Evolutionary conservation across 257 asterid genomes (phyloP).

Genomic region (Cynanchum wilfordii): DNA sequence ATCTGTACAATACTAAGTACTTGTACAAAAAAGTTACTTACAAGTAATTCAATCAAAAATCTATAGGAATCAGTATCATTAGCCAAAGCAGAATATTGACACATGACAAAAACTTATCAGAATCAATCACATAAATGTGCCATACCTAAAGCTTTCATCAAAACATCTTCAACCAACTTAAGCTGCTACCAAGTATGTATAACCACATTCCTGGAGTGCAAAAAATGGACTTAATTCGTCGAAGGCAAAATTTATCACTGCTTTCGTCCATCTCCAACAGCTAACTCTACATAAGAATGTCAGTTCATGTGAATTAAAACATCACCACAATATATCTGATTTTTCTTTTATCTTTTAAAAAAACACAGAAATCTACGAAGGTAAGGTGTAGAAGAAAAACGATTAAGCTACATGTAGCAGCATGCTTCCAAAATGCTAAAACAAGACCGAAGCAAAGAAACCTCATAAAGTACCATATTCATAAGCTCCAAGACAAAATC

Average conservation of each 20-base stretch:
- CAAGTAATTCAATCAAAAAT: too few relatives aligned
- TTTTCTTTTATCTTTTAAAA: too few relatives aligned
- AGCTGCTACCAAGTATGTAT: background rate
- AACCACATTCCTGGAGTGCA: background rate
- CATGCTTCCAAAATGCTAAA: background rate
- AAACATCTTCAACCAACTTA: background rate
- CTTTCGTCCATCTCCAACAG: background rate
- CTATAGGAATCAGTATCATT: background rate
- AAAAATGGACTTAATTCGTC: background rate
- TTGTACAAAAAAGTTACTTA: too few relatives aligned
- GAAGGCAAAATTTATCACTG: background rate
- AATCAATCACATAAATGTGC: background rate
- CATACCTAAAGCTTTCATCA: background rate
- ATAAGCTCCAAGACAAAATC: background rate
- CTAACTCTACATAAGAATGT: background rate
- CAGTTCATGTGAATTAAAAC: slow-evolving; percentile 4
- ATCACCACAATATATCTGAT: background rate
- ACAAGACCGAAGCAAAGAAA: background rate
- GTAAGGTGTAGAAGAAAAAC: background rate
- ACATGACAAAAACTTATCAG: background rate
- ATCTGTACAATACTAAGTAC: too few relatives aligned
- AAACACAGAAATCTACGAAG: background rate
- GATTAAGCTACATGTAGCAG: background rate
- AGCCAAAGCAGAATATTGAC: background rate
- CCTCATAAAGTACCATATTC: background rate